Base-by-base conservation (phyloP, 2,329 filamentous ascomycete genomes). In the Lomentospora prolificans region DNA sequence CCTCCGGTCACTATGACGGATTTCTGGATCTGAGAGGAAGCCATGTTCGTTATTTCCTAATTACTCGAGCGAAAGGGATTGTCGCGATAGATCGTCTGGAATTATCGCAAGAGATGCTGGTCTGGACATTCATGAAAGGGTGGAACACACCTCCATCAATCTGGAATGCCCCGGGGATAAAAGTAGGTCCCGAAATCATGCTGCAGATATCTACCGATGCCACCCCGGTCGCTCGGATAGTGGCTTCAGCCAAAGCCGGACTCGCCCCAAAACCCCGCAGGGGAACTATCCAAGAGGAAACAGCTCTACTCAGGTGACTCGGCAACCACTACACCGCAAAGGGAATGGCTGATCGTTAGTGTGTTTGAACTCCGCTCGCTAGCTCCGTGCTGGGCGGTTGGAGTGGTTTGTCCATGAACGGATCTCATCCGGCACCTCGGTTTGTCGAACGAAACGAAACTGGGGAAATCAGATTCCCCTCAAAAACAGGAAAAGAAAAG, bases 1-100 rank as follows among this genome's bases (percentile, higher is more conserved):
- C 60, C 59, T 14, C 61, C 60, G n/a, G 61, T 62, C 3, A 63
- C 55, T 31, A 60, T 57, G 39, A 58, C 57, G 6, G 57, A 58
- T 27, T 57, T 57, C 22, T 46, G 12, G 51, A 48, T 25, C n/a
- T 33, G 46, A 17, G 53, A 31, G 30, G 30, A 36, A 36, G 41
- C 12, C 53, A 55, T 55, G 33, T 50, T 50, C 12, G 33, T 12
- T 54, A 30, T 6, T 54, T 46, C 25, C 19, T 10, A 17, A 17
- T 22, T 51, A 17, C n/a, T n/a, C 28, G n/a, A 14, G 27, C 12
- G 24, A 10, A 30, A 2, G 3, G 62, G n/a, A 10, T 9, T 3
- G 22, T 48, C 8, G n/a, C n/a, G 19, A 2, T 41, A 14, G 36
- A 41, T 19, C 36, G 36, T 19, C 36, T 3, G n/a, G 2, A 41